Base-by-base conservation (phyloP, 192 early-diverging fungal species). In the Phlyctochytrium arcticum region DNA sequence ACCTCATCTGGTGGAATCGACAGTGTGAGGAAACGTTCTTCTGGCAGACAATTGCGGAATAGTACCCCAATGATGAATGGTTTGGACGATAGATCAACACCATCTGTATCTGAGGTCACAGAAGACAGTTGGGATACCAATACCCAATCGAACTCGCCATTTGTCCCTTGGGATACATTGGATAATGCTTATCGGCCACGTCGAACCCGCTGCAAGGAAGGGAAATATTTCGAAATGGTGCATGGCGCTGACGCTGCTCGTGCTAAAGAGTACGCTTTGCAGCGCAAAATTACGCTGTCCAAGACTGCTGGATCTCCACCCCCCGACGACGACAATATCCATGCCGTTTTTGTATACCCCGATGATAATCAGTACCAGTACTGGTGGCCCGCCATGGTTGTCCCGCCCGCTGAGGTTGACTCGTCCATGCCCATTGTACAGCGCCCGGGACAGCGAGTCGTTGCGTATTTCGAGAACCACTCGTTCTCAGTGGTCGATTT, bases 371-470 rank as follows among this genome's bases (percentile, higher is more conserved):
- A 57, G 21, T 39, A 19, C 34, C 57, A 36, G 35, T 59, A 53
- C 24, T 80, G 78, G 78, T 76, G 74, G 75, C 71, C 75, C 21
- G 78, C 71, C 23, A 26, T 80, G 54, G 75, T 68, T 19, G 61
- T 75, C 12, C 74, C 74, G 12, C 39, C 37, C 5, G 31, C 37
- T 12, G 65, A 75, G 62, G 32, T 63, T 17, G 66, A 67, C 51
- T 9, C 36, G 23, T n/a, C 26, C 26, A 71, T 75, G 69, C 73
- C 69, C 19, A 54, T 60, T 37, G 23, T 48, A 30, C 49, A 66
- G 53, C 51, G 46, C 23, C 50, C 54, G 30, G 35, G 32, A 7
- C 64, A 75, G 24, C 47, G 63, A 19, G 47, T 71, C n/a, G 73
- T 75, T 51, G 50, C 57, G 12, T 75, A 67, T 42, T 59, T 75